Conservation (phyloP, 2,329 filamentous ascomycete species). For the Nemania sp. region DNA sequence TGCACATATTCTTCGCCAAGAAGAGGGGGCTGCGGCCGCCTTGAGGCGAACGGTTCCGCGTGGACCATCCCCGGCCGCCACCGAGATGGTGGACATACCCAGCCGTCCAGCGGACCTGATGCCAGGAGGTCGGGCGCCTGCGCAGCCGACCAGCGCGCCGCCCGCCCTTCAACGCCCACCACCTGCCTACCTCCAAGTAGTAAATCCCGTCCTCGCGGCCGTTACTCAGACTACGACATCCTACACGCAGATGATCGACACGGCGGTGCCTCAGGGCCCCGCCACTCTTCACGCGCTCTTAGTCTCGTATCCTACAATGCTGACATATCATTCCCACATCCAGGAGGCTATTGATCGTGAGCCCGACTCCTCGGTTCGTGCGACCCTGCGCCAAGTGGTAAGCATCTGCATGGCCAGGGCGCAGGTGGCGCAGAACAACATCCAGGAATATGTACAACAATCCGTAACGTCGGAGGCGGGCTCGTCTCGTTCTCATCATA, state of each 20-base stretch:
- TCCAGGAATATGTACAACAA: slow-evolving; percentile 35
- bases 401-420: slow-evolving; percentile 49
- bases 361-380: slow-evolving; percentile 50
- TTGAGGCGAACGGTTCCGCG: slow-evolving; percentile 31
- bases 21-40: slow-evolving; percentile 64
- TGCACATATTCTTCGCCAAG: slow-evolving; percentile 74
- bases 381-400: slow-evolving; percentile 55
- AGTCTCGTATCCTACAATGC: slow-evolving; percentile 51
- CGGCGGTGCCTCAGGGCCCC: slow-evolving; percentile 54
- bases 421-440: slow-evolving; percentile 49
- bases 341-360: slow-evolving; percentile 57
- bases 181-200: slow-evolving; percentile 35
- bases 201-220: slow-evolving; percentile 40
- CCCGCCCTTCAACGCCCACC: slow-evolving; percentile 33
- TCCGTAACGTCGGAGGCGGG: slow-evolving; percentile 20
- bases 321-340: slow-evolving; percentile 53
- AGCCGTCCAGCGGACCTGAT: slow-evolving; percentile 17
- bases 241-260: slow-evolving; percentile 57
- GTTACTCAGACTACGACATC: slow-evolving; percentile 45
- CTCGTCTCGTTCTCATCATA: not conserved
- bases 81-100: slow-evolving; percentile 12
- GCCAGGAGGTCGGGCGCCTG: slow-evolving; percentile 21
- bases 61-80: slow-evolving; percentile 22
- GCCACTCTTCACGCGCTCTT: slow-evolving; percentile 51
- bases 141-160: slow-evolving; percentile 33